A percentile compares a stretch with the other conserved stretches of the same genome.
These are phyloP conservation scores for Acmispon strigosus DNA, from an alignment of 306 rosid genomes.

Conservation along the genomic window DNA sequence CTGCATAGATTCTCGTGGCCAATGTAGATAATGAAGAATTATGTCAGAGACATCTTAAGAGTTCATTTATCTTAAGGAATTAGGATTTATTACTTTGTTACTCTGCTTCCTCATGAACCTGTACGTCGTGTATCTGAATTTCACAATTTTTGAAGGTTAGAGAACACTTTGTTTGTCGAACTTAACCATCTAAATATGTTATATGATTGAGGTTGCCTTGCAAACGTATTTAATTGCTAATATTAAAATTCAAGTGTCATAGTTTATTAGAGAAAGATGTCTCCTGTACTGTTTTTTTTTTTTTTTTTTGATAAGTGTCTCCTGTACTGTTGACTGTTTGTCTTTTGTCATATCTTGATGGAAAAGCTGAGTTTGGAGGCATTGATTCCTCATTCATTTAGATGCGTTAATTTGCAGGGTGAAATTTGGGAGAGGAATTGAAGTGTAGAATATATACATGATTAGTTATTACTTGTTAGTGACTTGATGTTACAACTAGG, in stretches of 20 bases:
- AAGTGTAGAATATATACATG: too few species aligned
- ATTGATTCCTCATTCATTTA: too few species aligned
- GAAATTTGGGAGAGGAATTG: too few species aligned
- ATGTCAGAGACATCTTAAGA: neutral
- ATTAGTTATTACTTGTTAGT: too few species aligned
- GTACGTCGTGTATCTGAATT: neutral
- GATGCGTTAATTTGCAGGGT: too few species aligned
- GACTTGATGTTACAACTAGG: too few species aligned
- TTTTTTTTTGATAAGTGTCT: neutral
- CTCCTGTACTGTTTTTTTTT: neutral
- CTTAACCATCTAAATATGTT: neutral
- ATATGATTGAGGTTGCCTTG: neutral
- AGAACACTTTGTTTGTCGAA: neutral
- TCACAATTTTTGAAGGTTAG: conserved; percentile 8
- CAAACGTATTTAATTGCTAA: neutral
- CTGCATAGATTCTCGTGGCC: conserved; percentile 29
- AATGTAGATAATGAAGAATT: conserved; percentile 35
- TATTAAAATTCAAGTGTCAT: neutral
- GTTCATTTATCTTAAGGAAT: conserved; percentile 8
- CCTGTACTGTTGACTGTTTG: neutral
- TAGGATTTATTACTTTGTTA: conserved; percentile 5
- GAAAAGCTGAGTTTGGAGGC: too few species aligned
- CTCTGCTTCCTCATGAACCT: conserved; percentile 8
- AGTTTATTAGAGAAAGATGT: neutral
- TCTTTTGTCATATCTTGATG: too few species aligned